Percentiles rank a stretch among this genome's conserved stretches.
Conservation (phyloP, 768 basidiomycete species). For the Boletus vinaceobasis region DNA sequence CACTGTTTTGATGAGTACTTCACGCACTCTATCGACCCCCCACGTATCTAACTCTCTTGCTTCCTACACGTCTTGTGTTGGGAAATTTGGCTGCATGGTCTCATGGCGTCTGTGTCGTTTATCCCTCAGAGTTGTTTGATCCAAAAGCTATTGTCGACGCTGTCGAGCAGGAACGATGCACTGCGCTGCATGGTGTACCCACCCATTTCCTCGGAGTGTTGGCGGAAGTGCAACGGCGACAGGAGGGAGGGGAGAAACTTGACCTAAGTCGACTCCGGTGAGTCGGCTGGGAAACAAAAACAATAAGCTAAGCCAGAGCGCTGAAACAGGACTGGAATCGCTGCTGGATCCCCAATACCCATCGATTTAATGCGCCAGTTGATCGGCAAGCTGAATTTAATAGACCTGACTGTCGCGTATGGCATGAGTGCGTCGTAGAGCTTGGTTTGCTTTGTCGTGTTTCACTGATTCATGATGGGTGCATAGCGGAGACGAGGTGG, state of each 20-base stretch:
- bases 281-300: not conserved
- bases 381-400: slow-evolving; percentile 62
- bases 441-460: not conserved
- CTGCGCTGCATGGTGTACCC: slow-evolving; percentile 80
- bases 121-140: slow-evolving; percentile 64
- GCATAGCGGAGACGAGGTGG: slow-evolving; percentile 75
- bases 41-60: slow-evolving; percentile 8
- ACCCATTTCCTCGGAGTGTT: slow-evolving; percentile 81
- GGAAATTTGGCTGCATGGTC: slow-evolving; percentile 80
- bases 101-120: slow-evolving; percentile 71
- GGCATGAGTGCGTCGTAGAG: slow-evolving; percentile 70
- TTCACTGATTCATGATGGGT: slow-evolving; percentile 5
- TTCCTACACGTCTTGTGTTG: slow-evolving; percentile 62
- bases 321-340: slow-evolving; percentile 67
- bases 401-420: slow-evolving; percentile 73
- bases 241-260: slow-evolving; percentile 40
- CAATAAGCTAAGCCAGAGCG: not conserved
- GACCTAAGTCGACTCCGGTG: slow-evolving; percentile 58
- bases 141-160: slow-evolving; percentile 68
- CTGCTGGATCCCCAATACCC: slow-evolving; percentile 75
- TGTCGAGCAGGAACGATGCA: slow-evolving; percentile 64
- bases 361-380: slow-evolving; percentile 76
- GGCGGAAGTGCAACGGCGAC: slow-evolving; percentile 58
- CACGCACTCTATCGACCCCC: slow-evolving; percentile 1
- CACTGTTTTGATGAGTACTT: slow-evolving; percentile 83